Evolutionary conservation across 768 basidiomycete species (phyloP), one percentile per base, ranked within the genome.

Genomic region (Boletus edulis): DNA sequence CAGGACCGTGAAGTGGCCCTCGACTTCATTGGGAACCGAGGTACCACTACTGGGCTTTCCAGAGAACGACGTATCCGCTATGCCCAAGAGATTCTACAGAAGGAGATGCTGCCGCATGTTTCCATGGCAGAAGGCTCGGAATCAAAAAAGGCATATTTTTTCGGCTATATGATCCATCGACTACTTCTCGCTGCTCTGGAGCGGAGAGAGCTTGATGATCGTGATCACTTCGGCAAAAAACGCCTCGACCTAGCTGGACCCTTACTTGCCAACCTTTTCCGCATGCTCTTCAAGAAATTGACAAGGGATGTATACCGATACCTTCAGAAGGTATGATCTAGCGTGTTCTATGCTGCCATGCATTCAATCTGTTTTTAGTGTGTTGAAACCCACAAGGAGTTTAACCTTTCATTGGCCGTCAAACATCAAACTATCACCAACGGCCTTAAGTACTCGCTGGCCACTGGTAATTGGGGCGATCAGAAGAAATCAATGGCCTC

Each of bases 221-320:
- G 97, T 76, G 97, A 99, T 75, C 97, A 99, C 73, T 98, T 98
- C 62, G 97, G 97, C 50, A 98, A 98, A 75, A 99, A 99, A 74
- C 85, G 97, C 34, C 77, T 98, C 56, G 97, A 99, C 73, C 74
- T 99, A 44, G 97, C 96, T 47, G 97, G 97, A 5, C 97, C 97
- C 51, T 73, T 99, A 29, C 80, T 99, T 45, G 93, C 97, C n/a
- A 94, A 94, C 58, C 78, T 99, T 46, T 99, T 99, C 83, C 84
- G 97, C 46, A 96, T 97, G 88, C 77, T 99, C 53, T 99, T 98
- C 80, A 82, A 93, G 61, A 97, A 97, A 73, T 72, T 99, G 57
- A 98, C 96, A 14, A 94, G 90, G 69, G 96, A 98, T 72, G 94
- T 99, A 3, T 98, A 95, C 70, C 86, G 96, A 13, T 91, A 98